Evolutionary conservation across 1,284 basidiomycete species (phyloP), one percentile per base, ranked within the genome.

Genomic region (Chiua sp.): DNA sequence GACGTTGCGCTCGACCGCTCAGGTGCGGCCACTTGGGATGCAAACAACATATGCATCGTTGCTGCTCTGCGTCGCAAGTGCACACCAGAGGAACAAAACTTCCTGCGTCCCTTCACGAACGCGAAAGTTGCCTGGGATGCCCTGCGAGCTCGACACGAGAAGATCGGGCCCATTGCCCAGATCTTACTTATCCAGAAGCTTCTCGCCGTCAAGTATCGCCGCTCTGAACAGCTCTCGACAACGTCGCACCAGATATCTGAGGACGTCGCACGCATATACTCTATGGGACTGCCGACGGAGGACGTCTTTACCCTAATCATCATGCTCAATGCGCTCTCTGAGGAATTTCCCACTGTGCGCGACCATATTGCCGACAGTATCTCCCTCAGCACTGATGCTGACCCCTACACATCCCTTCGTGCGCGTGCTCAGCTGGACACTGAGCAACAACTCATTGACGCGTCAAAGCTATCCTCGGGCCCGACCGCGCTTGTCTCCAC

Each of bases 341-440:
- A 37, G 4, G 30, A 59, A 15, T 39, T 59, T 10, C 33, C 56
- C 13, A 15, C 7, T 5, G 37, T 57, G 5, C 28, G 42, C 26
- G 49, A 57, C 37, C 56, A 57, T 18, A 48, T 57, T 20, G 50
- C 42, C 3, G 42, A 57, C 20, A 50, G 47, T 35, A 56, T 56
- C 35, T 30, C 52, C 12, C 52, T 22, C 8, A 53, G 39, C 28
- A 30, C 52, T 11, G 16, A 13, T 12, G 8, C 8, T 12, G 49
- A 50, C 26, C 49, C 49, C 7, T 52, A 52, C 16, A 52, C 37
- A 4, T 28, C 51, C 3, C 10, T 22, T 4, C 5, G 8, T 1
- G 22, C 35, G 2, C 23, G 11, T 0, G 1, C 8, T n/a, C 51
- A 23, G 7, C 51, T 52, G 5, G 23, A 52, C 12, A 30, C 33